Conservation (phyloP, 2,329 filamentous ascomycete species). For the Dothistroma septosporum region DNA sequence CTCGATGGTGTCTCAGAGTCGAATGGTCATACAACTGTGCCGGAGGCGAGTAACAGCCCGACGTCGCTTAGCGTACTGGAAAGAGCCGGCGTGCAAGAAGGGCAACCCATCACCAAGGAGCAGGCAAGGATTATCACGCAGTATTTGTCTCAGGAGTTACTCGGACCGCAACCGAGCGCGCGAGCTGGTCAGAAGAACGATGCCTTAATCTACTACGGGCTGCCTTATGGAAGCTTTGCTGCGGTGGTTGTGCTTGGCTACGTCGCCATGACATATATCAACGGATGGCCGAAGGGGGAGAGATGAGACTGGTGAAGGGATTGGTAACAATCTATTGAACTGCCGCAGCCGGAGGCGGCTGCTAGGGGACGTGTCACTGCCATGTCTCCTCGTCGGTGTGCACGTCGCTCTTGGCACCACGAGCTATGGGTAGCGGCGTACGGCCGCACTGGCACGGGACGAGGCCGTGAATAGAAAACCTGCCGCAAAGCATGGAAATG, state of each 20-base stretch:
- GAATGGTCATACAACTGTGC: conserved; percentile 28
- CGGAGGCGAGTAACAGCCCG: conserved; percentile 20
- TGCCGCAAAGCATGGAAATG: no score
- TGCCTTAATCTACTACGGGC: conserved; percentile 27
- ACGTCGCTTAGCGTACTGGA: conserved; percentile 29
- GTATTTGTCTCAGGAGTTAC: conserved; percentile 30
- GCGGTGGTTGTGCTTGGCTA: conserved; percentile 32
- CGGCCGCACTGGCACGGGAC: neutral
- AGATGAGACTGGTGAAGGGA: conserved; percentile 33
- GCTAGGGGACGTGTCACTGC: no score
- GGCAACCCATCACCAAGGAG: conserved; percentile 33
- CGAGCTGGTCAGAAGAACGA: conserved; percentile 13
- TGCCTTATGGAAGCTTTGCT: conserved; percentile 29
- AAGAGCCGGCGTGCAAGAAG: conserved; percentile 31
- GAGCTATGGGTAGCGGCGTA: neutral
- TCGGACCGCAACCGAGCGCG: conserved; percentile 13
- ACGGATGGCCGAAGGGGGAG: conserved; percentile 44
- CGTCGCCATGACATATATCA: conserved; percentile 33
- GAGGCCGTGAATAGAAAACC: neutral
- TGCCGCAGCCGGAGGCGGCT: neutral
- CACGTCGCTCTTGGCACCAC: neutral
- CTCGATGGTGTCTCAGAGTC: conserved; percentile 16
- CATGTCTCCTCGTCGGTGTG: neutral
- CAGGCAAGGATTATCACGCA: conserved; percentile 31
- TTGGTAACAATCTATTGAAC: neutral